Conservation (phyloP, 371 early-diverging fungal species). For the Umbelopsis sp. region DNA sequence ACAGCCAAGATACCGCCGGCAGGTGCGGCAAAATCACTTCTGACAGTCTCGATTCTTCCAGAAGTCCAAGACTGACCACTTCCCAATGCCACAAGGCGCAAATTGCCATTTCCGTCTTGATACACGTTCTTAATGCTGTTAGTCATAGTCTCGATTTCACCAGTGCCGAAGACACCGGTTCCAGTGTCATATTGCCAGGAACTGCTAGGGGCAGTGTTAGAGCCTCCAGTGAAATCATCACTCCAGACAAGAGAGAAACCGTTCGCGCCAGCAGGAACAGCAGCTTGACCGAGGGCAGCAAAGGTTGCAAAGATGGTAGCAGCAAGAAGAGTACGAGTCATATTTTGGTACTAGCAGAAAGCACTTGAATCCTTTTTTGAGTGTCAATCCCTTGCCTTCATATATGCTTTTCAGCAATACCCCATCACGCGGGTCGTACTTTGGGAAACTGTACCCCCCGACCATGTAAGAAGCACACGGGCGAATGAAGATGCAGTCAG, state of each 20-base stretch:
- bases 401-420: neutral
- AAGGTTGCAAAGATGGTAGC: neutral
- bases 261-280: slow-evolving; percentile 9
- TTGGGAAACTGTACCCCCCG: neutral
- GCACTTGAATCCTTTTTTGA: neutral
- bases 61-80: slow-evolving; percentile 12
- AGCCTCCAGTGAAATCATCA: slow-evolving; percentile 2
- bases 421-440: neutral
- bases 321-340: slow-evolving; percentile 4
- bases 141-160: slow-evolving; percentile 10
- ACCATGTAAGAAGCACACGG: neutral
- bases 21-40: neutral
- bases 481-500: neutral
- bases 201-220: slow-evolving; percentile 12
- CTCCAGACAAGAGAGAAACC: slow-evolving; percentile 9
- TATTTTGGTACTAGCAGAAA: neutral
- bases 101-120: slow-evolving; percentile 5
- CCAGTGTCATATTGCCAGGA: slow-evolving; percentile 6
- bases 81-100: neutral
- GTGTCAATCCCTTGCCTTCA: neutral
- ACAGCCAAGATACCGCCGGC: slow-evolving; percentile 10
- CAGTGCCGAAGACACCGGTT: neutral
- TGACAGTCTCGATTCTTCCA: slow-evolving; percentile 14
- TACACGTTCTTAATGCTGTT: neutral
- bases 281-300: neutral